Conservation (phyloP, 1,139 yeast genomes). For the Geotrichum restrictum region DNA sequence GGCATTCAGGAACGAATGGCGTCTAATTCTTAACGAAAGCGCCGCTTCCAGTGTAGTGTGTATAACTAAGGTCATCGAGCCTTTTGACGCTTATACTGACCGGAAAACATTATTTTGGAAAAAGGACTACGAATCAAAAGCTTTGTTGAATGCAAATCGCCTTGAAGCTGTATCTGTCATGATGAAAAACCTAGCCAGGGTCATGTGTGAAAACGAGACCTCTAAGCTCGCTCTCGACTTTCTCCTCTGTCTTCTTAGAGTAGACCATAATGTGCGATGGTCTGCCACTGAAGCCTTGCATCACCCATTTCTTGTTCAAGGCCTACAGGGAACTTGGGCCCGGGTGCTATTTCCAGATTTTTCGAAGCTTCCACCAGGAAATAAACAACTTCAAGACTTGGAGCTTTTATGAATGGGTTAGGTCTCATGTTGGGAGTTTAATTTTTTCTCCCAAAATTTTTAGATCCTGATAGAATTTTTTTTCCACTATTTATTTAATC, state of each 20-base stretch:
- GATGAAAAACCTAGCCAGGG: slow-evolving; percentile 13
- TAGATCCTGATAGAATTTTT: neutral
- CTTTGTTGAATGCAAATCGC: slow-evolving; percentile 8
- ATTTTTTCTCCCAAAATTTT: slow-evolving; percentile 10
- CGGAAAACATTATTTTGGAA: slow-evolving; percentile 24
- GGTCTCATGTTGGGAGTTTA: slow-evolving; percentile 12
- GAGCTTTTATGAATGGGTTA: slow-evolving; percentile 13
- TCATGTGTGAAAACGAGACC: slow-evolving; percentile 13
- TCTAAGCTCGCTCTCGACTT: slow-evolving; percentile 22
- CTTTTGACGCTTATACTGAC: slow-evolving; percentile 24
- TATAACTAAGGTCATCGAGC: slow-evolving; percentile 27
- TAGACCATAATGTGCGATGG: slow-evolving; percentile 76
- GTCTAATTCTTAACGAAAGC: slow-evolving; percentile 18
- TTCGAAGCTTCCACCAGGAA: slow-evolving; percentile 2
- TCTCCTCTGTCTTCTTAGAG: slow-evolving; percentile 47
- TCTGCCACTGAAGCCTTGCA: slow-evolving; percentile 69
- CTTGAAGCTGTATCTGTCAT: slow-evolving; percentile 15
- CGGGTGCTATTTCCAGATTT: slow-evolving; percentile 14
- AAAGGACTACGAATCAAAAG: slow-evolving; percentile 19
- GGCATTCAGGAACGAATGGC: slow-evolving; percentile 23
- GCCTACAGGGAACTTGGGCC: slow-evolving; percentile 26
- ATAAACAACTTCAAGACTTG: slow-evolving; percentile 11
- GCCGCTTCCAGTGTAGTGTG: slow-evolving; percentile 20
- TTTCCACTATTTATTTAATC: neutral
- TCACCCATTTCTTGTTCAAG: slow-evolving; percentile 44